Evolutionary conservation across 2,329 filamentous ascomycete genomes (phyloP).

Genomic region (Bretziella fagacearum): DNA sequence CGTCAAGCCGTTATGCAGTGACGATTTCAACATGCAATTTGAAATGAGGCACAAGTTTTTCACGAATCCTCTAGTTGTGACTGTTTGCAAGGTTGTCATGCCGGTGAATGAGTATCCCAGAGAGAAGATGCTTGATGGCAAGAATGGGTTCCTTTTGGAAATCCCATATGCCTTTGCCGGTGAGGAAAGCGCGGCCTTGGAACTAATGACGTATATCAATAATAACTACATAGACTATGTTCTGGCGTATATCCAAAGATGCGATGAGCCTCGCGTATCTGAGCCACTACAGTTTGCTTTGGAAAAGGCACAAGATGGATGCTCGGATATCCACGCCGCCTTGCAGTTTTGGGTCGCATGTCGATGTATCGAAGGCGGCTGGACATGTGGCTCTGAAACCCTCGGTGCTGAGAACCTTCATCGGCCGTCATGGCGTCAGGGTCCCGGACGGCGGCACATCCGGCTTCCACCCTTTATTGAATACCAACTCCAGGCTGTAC

Average conservation of each 20-base stretch:
- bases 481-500: conserved; percentile 3
- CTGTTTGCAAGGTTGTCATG: not conserved
- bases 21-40: not conserved
- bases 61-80: not conserved
- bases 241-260: not conserved
- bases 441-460: not conserved
- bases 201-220: not conserved
- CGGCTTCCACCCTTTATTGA: conserved; percentile 6
- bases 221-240: conserved; percentile 1
- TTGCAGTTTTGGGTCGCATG: conserved; percentile 6
- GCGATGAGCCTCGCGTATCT: not conserved
- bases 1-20: not conserved
- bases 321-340: not conserved
- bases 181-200: not conserved
- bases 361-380: conserved; percentile 5
- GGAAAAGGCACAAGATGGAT: not conserved
- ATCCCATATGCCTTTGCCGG: not conserved
- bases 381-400: not conserved
- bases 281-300: not conserved
- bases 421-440: not conserved
- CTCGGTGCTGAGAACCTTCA: not conserved
- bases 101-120: too few species aligned
- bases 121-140: not conserved
- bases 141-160: not conserved
- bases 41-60: conserved; percentile 1